These are phyloP conservation scores for Monilinia laxa DNA, from an alignment of 2,329 filamentous ascomycete genomes.

Conservation along the genomic window DNA sequence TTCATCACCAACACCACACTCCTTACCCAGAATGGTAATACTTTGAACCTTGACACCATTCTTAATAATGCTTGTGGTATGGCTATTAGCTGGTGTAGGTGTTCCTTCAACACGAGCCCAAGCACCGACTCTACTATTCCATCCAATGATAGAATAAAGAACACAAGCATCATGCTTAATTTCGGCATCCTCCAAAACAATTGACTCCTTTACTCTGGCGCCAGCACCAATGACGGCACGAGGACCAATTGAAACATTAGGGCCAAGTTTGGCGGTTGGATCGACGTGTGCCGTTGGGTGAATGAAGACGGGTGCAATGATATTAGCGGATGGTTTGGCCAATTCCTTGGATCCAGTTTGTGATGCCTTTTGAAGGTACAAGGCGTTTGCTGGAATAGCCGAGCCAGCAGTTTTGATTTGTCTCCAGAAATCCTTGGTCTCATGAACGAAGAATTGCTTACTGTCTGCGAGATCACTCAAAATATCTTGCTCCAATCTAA, in stretches of 20 bases:
- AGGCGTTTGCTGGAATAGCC: constrained; percentile 91
- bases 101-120: constrained; percentile 98
- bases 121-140: constrained; percentile 93
- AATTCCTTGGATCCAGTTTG: constrained; percentile 81
- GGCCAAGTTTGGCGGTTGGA: constrained; percentile 92
- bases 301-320: constrained; percentile 91
- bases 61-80: constrained; percentile 93
- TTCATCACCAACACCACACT: constrained; percentile 91
- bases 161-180: constrained; percentile 97
- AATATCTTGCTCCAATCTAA: constrained; percentile 96
- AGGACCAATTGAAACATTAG: constrained; percentile 95
- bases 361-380: constrained; percentile 93
- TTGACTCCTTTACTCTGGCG: constrained; percentile 89
- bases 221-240: constrained; percentile 81
- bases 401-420: constrained; percentile 99
- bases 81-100: constrained; percentile 80
- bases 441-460: constrained; percentile 97
- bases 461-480: constrained; percentile 92
- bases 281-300: constrained; percentile 89
- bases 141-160: constrained; percentile 93
- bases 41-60: constrained; percentile 98
- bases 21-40: constrained; percentile 95
- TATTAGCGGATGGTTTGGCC: constrained; percentile 77
- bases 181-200: constrained; percentile 91
- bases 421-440: constrained; percentile 99